A percentile compares a stretch with the other conserved stretches of the same genome.
phyloP scores from a whole-genome alignment of 768 basidiomycete genomes.

The Gloeostereum incarnatum region DNA sequence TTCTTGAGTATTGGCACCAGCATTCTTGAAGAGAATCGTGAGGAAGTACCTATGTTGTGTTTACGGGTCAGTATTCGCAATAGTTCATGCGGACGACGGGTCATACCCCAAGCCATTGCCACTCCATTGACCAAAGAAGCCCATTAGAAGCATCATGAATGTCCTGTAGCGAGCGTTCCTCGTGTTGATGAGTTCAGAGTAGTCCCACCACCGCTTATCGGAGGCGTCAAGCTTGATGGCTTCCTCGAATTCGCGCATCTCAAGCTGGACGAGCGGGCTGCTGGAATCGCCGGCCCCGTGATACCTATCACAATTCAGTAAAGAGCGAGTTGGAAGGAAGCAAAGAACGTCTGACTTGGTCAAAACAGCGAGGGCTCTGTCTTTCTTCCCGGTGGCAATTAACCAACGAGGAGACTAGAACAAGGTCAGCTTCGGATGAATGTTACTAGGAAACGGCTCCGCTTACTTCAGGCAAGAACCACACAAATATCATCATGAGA shows the following conservation, averaged over 20 bases:
- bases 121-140: slow-evolving; percentile 39
- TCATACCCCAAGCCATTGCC: slow-evolving; percentile 31
- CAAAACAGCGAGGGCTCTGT: slow-evolving; percentile 27
- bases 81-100: background rate
- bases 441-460: background rate
- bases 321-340: too few relatives aligned
- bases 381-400: slow-evolving; percentile 35
- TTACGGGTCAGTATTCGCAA: too few relatives aligned
- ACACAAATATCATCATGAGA: slow-evolving; percentile 19
- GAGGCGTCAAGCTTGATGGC: slow-evolving; percentile 38
- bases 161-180: slow-evolving; percentile 35
- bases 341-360: too few relatives aligned
- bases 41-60: slow-evolving; percentile 27
- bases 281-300: slow-evolving; percentile 42
- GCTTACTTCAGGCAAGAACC: slow-evolving; percentile 19
- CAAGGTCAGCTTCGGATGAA: too few relatives aligned
- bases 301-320: slow-evolving; percentile 39
- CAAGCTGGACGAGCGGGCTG: slow-evolving; percentile 39
- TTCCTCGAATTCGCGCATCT: slow-evolving; percentile 45
- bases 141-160: slow-evolving; percentile 41
- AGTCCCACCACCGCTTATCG: slow-evolving; percentile 53
- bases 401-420: slow-evolving; percentile 45
- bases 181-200: slow-evolving; percentile 38
- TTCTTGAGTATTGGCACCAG: slow-evolving; percentile 29
- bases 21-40: slow-evolving; percentile 28